Evolutionary conservation across 2,329 filamentous ascomycete genomes (phyloP).

Genomic region (Byssochlamys sp.): DNA sequence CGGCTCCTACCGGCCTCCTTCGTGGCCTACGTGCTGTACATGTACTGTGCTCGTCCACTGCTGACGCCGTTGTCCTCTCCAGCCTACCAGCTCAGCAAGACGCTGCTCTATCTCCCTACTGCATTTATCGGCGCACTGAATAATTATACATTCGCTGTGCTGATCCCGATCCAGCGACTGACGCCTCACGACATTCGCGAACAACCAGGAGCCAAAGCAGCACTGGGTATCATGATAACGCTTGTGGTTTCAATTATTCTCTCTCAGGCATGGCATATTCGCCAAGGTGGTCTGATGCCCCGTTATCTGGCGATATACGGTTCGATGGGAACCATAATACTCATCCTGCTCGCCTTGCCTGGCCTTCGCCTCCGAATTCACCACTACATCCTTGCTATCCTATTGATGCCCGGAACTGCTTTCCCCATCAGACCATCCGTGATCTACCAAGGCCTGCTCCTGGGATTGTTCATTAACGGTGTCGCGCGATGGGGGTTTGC

Average conservation of each 20-base stretch:
- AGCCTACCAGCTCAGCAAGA: conserved; percentile 68
- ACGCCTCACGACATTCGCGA: conserved; percentile 79
- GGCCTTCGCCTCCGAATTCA: conserved; percentile 78
- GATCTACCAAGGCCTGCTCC: conserved; percentile 76
- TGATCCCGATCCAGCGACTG: conserved; percentile 87
- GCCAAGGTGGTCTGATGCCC: conserved; percentile 70
- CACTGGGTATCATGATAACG: conserved; percentile 67
- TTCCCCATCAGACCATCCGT: conserved; percentile 79
- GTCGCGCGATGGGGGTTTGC: conserved; percentile 91
- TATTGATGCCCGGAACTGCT: conserved; percentile 77
- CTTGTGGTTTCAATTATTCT: conserved; percentile 58
- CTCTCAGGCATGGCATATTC: conserved; percentile 75
- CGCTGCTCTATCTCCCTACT: conserved; percentile 76
- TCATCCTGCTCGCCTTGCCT: conserved; percentile 63
- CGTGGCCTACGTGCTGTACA: conserved; percentile 76
- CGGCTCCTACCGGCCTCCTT: conserved; percentile 82
- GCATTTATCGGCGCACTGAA: conserved; percentile 86
- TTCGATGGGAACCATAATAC: conserved; percentile 55
- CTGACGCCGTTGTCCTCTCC: conserved; percentile 57
- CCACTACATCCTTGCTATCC: conserved; percentile 81
- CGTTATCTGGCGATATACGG: conserved; percentile 69
- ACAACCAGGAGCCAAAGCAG: conserved; percentile 79
- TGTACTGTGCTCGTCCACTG: conserved; percentile 66
- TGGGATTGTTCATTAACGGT: conserved; percentile 89
- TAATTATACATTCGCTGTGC: conserved; percentile 80